Conservation (phyloP, 179 eudicot genomes). For the Silene vulgaris region DNA sequence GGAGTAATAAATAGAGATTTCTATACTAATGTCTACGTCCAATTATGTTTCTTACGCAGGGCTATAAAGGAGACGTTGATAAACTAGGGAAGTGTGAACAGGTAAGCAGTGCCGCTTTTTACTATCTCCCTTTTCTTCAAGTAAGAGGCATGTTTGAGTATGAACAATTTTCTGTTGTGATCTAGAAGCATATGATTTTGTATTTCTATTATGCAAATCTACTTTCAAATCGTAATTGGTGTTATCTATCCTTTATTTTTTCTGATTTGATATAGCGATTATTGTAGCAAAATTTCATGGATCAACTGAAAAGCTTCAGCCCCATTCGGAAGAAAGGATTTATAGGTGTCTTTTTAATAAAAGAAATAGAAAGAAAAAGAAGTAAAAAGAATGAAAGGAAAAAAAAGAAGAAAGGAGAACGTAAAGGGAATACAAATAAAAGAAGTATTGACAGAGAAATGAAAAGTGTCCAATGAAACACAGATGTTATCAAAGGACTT, state of each 20-base stretch:
- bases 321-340: background rate
- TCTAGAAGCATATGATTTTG: background rate
- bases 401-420: no score
- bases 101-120: constrained; percentile 20
- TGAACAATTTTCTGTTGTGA: background rate
- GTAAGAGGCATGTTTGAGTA: background rate
- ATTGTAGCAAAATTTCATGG: background rate
- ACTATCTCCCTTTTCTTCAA: constrained; percentile 6
- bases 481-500: background rate
- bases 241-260: background rate
- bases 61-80: constrained; percentile 33
- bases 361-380: background rate
- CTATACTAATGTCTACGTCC: background rate
- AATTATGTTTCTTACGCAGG: constrained; percentile 20
- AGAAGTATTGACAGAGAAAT: background rate
- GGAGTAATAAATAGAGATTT: background rate
- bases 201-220: background rate
- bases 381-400: background rate
- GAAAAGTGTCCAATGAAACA: background rate
- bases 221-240: background rate
- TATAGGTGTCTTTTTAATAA: background rate
- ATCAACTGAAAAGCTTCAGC: constrained; percentile 7
- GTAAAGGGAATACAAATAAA: no score
- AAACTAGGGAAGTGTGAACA: constrained; percentile 43
- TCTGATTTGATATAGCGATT: background rate